Evolutionary conservation across 495 filamentous ascomycete species (phyloP), one percentile per base, ranked within the genome.

Genomic region (Hypoxylon fragiforme): DNA sequence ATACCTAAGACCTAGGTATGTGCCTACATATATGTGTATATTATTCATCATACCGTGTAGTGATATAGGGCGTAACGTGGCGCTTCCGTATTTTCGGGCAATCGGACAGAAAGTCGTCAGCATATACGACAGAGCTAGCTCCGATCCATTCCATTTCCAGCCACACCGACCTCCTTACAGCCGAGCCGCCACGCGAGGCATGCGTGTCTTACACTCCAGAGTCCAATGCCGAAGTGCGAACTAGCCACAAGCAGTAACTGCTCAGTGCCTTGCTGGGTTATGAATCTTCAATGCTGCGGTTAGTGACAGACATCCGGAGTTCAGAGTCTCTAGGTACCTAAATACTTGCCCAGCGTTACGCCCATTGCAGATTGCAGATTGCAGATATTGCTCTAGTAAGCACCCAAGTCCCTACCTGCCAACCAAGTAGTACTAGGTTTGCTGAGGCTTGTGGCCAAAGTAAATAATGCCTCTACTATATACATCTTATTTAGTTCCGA

Each of bases 171-270:
- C 32, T 44, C 15, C 42, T 53, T 51, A 48, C 20, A 57, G 48
- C 58, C 43, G 58, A 57, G 47, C 52, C 52, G 47, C 58, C 58
- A 57, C 52, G 58, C 41, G 58, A 62, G 48, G 57, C 37, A 57
- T 57, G 57, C 39, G 42, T 62, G 52, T 61, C 51, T 61, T 37
- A 50, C 35, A n/a, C n/a, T n/a, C n/a, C n/a, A n/a, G n/a, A n/a
- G n/a, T 46, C 47, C 52, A 62, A 19, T 52, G 52, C 53, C 58
- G 52, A 49, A 35, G 34, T 4, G 19, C 12, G 38, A 38, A 21
- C 58, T 52, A 52, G 38, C 58, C 38, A 42, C 40, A 50, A 46
- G 14, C 34, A 41, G 46, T 40, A 51, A 47, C 31, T 20, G 24
- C 4, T 28, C 4, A 28, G 4, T 42, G 14, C 44, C 36, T 41